phyloP scores from a whole-genome alignment of 1,139 yeast genomes.

The Geotrichum aggregatum region DNA sequence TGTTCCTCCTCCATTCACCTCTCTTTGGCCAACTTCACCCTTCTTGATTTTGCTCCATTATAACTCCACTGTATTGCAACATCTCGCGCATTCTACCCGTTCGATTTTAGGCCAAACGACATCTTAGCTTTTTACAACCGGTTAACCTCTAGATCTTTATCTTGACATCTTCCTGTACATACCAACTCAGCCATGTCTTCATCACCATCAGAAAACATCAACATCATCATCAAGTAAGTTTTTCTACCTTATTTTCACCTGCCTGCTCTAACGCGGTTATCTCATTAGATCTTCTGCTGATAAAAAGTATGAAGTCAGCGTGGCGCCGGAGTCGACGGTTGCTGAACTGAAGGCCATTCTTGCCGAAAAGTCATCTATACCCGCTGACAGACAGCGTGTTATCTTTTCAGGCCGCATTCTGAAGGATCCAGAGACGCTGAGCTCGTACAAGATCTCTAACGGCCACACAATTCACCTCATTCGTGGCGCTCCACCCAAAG shows the following conservation, averaged over 20 bases:
- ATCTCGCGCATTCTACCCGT: too few relatives aligned
- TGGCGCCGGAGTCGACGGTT: constrained; percentile 55
- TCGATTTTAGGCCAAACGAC: too few relatives aligned
- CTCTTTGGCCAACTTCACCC: not conserved
- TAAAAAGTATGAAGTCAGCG: constrained; percentile 64
- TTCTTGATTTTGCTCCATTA: too few relatives aligned
- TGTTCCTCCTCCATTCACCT: not conserved
- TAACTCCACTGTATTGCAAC: too few relatives aligned
- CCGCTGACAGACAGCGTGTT: constrained; percentile 74
- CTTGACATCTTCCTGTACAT: not conserved
- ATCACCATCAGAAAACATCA: constrained; percentile 6
- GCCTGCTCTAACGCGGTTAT: not conserved
- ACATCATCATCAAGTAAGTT: constrained; percentile 15
- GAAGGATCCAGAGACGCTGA: constrained; percentile 74
- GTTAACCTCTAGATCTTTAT: not conserved
- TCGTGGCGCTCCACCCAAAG: constrained; percentile 48
- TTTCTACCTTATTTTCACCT: not conserved
- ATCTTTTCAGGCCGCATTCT: constrained; percentile 92
- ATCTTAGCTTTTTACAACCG: too few relatives aligned
- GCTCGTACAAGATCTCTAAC: constrained; percentile 69
- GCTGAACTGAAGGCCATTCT: constrained; percentile 65
- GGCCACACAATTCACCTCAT: constrained; percentile 91
- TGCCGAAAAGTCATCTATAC: constrained; percentile 56
- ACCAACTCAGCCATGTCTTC: constrained; percentile 9
- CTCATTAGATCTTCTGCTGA: constrained; percentile 67